These are phyloP conservation scores for Prunus kanzakura DNA, from an alignment of 306 rosid species.

Conservation along the genomic window DNA sequence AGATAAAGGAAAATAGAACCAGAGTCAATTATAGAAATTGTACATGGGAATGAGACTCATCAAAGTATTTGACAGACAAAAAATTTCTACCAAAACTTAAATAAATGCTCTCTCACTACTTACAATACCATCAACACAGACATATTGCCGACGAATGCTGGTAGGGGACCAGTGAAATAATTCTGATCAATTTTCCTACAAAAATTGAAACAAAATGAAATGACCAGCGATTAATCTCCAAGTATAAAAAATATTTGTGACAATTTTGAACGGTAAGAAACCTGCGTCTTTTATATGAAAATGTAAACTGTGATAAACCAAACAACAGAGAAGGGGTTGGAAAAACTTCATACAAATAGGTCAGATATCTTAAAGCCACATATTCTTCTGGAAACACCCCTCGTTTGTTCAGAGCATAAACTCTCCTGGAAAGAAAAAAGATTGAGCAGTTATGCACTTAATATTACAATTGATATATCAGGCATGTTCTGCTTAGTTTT, in stretches of 20 bases:
- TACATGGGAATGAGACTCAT: too few relatives aligned
- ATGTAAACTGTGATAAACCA: not conserved
- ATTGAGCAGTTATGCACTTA: not conserved
- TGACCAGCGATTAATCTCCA: not conserved
- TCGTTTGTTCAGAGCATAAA: not conserved
- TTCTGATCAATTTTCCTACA: conserved; percentile 27
- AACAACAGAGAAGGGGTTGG: not conserved
- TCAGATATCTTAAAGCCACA: conserved; percentile 14
- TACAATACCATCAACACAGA: conserved; percentile 4
- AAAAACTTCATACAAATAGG: conserved; percentile 12
- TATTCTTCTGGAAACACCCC: conserved; percentile 19
- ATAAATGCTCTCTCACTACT: not conserved
- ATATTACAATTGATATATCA: too few relatives aligned
- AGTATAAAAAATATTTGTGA: not conserved
- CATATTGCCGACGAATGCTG: conserved; percentile 22
- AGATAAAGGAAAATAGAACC: too few relatives aligned
- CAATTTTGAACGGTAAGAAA: not conserved
- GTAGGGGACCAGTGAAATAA: conserved; percentile 22
- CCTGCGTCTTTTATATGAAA: too few relatives aligned
- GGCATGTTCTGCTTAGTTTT: too few relatives aligned
- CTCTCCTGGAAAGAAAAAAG: conserved; percentile 18
- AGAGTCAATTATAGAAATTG: too few relatives aligned
- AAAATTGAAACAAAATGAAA: not conserved
- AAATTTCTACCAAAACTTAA: not conserved
- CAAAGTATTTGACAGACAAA: not conserved